These are phyloP conservation scores for Linum lewisii DNA, from an alignment of 345 rosid genomes.

Conservation along the genomic window DNA sequence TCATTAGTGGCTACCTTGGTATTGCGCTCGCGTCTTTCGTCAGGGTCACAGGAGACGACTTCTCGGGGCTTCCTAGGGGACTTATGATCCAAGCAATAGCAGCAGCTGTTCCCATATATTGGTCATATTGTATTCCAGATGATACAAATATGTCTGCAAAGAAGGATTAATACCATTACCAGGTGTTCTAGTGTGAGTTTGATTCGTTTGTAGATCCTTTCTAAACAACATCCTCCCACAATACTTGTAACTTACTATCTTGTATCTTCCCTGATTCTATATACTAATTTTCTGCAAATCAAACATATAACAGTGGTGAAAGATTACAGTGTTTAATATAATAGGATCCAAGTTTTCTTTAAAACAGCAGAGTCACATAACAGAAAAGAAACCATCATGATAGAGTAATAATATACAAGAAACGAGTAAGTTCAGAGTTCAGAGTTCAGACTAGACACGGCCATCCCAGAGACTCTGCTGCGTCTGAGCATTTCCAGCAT, in stretches of 20 bases:
- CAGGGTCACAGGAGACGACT: constrained; percentile 51
- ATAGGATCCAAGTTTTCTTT: no score
- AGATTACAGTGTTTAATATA: no score
- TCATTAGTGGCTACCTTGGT: constrained; percentile 70
- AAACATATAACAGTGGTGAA: no score
- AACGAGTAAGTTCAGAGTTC: neutral
- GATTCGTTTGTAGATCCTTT: neutral
- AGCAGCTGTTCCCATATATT: constrained; percentile 44
- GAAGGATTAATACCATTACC: constrained; percentile 15
- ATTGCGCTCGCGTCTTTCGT: constrained; percentile 58
- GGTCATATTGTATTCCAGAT: constrained; percentile 53
- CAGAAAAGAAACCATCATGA: no score
- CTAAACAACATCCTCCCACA: no score
- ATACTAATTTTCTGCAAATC: no score
- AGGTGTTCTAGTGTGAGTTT: neutral
- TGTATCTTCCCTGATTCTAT: no score
- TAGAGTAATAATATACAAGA: no score
- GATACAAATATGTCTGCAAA: constrained; percentile 22
- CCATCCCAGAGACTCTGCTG: constrained; percentile 70
- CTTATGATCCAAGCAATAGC: constrained; percentile 56
- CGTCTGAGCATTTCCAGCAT: constrained; percentile 27
- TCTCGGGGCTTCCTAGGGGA: constrained; percentile 50
- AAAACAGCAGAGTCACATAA: no score
- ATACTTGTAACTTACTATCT: neutral
- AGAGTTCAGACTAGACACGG: constrained; percentile 26